Base-by-base conservation (phyloP, 768 basidiomycete genomes). In the Hericium coralloides region DNA sequence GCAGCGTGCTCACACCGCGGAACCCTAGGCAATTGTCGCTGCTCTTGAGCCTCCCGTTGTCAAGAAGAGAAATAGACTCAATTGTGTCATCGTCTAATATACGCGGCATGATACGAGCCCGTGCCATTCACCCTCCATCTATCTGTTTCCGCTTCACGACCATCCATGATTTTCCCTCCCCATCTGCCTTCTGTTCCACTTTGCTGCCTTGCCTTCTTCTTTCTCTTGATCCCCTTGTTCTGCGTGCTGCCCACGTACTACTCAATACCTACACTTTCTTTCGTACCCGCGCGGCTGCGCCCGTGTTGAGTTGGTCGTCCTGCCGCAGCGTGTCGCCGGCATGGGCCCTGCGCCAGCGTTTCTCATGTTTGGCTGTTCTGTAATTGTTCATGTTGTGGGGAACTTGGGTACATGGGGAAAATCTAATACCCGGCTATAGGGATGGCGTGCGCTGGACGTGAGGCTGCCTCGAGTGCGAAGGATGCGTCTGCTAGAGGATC, bases 1-100 rank as follows among this genome's bases (percentile, higher is more conserved):
- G 31, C 31, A 9, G 26, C 22, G 15, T 22, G 45, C 12, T 15
- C 12, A 25, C 50, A 59, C 31, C 58, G 47, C 47, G 22, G 52
- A 15, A 18, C 48, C 50, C 41, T 69, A 94, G 94, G 97, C 97
- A 55, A 98, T 99, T 67, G 97, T 98, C 59, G 95, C 95, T 66
- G 97, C 95, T 12, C 84, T 98, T 61, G 95, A 99, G 70, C 97
- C 97, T 52, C 97, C 97, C 64, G 87, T 95, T 62, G 79, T 91
- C 69, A 97, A 79, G 77, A 84, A 80, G 78, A 83, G 70, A 75
- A 74, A 66, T 65, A 85, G 80, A 72, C n/a, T n/a, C n/a, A n/a
- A n/a, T n/a, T 98, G 95, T 82, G 79, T 91, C 70, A 81, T 98
- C 70, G 80, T 92, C 70, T 98, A 80, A 85, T 67, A 68, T 67